Conservation (phyloP, 352 stramenopile genomes). For the Plasmopara halstedii region DNA sequence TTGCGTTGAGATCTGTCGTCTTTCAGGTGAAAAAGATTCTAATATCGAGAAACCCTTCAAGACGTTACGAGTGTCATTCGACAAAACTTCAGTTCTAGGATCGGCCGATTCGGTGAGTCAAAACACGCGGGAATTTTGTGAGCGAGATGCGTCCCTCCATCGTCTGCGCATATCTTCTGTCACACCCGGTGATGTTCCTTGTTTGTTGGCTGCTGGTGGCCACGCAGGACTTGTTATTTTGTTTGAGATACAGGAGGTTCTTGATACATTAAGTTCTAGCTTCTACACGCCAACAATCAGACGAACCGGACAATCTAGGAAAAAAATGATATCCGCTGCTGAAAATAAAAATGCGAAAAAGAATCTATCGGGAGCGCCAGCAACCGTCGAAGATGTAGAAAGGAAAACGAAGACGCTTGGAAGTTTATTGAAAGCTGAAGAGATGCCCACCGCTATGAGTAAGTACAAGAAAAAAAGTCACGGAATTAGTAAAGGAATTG, state of each 20-base stretch:
- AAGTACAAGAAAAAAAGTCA: constrained; percentile 31
- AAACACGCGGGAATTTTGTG: constrained; percentile 55
- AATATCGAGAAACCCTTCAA: constrained; percentile 55
- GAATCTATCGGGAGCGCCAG: constrained; percentile 11
- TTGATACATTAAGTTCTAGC: constrained; percentile 46
- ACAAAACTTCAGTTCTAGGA: constrained; percentile 31
- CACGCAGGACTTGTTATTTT: constrained; percentile 71
- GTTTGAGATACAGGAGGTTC: constrained; percentile 51
- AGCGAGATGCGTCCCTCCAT: constrained; percentile 72
- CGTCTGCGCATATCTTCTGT: constrained; percentile 47
- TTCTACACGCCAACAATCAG: constrained; percentile 45
- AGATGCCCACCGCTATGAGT: constrained; percentile 24
- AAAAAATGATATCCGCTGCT: constrained; percentile 19
- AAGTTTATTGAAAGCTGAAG: constrained; percentile 30
- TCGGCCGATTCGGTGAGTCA: constrained; percentile 34
- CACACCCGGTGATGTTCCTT: constrained; percentile 35
- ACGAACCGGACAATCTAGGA: constrained; percentile 50
- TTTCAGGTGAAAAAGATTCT: constrained; percentile 41
- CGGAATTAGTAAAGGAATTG: constrained; percentile 16
- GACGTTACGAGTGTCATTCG: constrained; percentile 42
- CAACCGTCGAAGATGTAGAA: constrained; percentile 3
- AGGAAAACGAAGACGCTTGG: constrained; percentile 30
- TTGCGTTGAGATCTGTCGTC: constrained; percentile 63
- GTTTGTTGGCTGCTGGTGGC: constrained; percentile 53
- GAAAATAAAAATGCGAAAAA: constrained; percentile 5